Evolutionary conservation across 352 stramenopile species (phyloP), one percentile per base, ranked within the genome.

Genomic region (Globisporangium paroecandrum): DNA sequence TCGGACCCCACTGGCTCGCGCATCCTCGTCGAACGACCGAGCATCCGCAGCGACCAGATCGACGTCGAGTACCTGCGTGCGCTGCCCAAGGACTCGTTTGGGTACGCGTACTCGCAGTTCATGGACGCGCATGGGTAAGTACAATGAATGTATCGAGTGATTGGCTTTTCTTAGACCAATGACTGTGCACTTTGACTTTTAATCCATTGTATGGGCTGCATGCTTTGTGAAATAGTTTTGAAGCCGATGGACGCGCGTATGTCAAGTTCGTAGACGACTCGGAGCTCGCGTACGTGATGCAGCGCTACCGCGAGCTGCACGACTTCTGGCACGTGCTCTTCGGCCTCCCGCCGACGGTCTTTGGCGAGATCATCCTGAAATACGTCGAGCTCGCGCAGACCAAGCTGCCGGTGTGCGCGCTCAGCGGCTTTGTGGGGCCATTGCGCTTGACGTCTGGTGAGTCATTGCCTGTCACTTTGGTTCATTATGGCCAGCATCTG

Each of bases 361-460:
- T 98, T 66, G 97, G 96, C 56, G 97, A 99, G 78, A 87, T 99
- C 68, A 90, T 86, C 27, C 86, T 99, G 53, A 99, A 99, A 76
- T 99, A 95, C 81, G 89, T 99, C 38, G 97, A 99, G 78, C 83
- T 99, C 63, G 89, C 97, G 58, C 97, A 99, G 75, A 99, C 95
- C 1, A 89, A 91, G 36, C 77, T 99, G 57, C 97, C 97, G 1
- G 84, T 99, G 46, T 92, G 89, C 43, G 92, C 96, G n/a, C 76
- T 99, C 27, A 96, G 89, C 18, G 90, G 87, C 38, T 92, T 98
- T 38, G 85, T 98, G 2, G 97, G 96, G 1, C 85, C 89, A 8
- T 73, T 98, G 41, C 83, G 89, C 49, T 75, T 98, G 15, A 80
- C 82, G 18, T 81, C 74, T 1, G 69, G 79, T 87, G 65, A 55